A percentile compares a stretch with the other conserved stretches of the same genome.
These are phyloP conservation scores for Cryptococcus floricola DNA, from an alignment of 1,284 basidiomycete genomes.

Conservation along the genomic window DNA sequence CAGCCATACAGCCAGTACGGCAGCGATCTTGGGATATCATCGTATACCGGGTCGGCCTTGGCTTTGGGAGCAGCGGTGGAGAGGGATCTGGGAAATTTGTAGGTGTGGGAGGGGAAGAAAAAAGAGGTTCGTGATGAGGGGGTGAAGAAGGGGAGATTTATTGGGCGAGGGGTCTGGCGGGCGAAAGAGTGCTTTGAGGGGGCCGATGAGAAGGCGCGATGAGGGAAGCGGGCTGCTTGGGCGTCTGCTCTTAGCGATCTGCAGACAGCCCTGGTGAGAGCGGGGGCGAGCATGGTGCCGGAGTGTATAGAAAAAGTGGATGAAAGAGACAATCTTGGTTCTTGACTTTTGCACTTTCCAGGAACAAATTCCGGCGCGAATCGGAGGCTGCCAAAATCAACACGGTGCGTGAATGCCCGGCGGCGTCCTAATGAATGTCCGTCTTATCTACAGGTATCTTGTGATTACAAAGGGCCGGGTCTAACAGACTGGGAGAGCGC, in stretches of 20 bases:
- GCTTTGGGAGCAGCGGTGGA: conserved; percentile 2
- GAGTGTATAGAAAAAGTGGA: too few relatives aligned
- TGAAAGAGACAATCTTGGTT: background rate
- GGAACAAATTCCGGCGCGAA: background rate
- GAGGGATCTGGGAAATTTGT: conserved; percentile 4
- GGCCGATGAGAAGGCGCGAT: conserved; percentile 5
- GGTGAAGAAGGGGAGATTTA: conserved; percentile 14
- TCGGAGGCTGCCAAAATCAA: background rate
- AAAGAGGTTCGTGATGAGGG: conserved; percentile 8
- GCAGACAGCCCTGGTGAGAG: conserved; percentile 2
- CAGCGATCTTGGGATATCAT: conserved; percentile 63
- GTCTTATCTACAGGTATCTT: background rate
- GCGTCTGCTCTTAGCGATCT: background rate
- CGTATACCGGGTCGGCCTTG: background rate
- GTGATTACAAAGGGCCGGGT: background rate
- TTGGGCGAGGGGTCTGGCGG: conserved; percentile 4
- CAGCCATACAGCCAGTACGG: conserved; percentile 74
- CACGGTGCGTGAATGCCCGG: too few relatives aligned
- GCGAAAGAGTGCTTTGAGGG: background rate
- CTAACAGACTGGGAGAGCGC: background rate
- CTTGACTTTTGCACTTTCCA: background rate
- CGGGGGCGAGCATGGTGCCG: conserved; percentile 2
- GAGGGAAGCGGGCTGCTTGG: background rate
- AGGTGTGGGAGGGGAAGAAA: conserved; percentile 12
- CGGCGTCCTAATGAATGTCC: background rate